Evolutionary conservation across 345 rosid species (phyloP), one percentile per base, ranked within the genome.

Genomic region (Bruguiera parviflora): DNA sequence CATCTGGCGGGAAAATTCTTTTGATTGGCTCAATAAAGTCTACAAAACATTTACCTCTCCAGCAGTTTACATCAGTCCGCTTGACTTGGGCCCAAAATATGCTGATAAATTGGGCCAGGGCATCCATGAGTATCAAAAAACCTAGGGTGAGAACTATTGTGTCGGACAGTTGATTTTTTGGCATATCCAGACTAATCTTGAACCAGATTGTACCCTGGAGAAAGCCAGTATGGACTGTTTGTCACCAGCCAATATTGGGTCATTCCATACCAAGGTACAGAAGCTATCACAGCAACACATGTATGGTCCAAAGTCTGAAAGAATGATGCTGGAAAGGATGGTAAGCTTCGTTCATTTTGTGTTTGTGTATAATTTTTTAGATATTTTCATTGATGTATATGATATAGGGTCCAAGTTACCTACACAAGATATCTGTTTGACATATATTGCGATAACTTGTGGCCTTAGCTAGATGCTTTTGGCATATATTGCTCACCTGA

Each of bases 111-210:
- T 96, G 80, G 97, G 92, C 31, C 74, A 74, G 25, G 87, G 87
- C 53, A 73, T 80, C 46, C 86, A 89, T 57, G 97, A 90, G 82
- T 96, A 86, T 79, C 70, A 85, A 75, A 96, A 90, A 83, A 86
- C 88, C 13, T 92, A 96, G 53, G 95, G 97, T 65, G 97, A 87
- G 80, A 96, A 89, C 73, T 96, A 90, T 77, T 96, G 98, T 79
- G 75, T 96, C 32, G 98, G 98, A 64, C 99, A 92, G 86, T 86
- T 92, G 70, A 88, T 96, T 53, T 96, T 84, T 79, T 89, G 99
- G 99, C 86, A 96, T 79, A 79, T 85, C 68, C 99, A 96, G 84
- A 90, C 97, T 5, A 84, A 86, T 78, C 63, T 79, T 3, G 87
- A 90, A 43, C 97, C 99, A 32, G 98, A 96, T 84, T 52, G 73